Evolutionary conservation across 2,329 filamentous ascomycete genomes (phyloP).

Genomic region (Ophiostoma montium): DNA sequence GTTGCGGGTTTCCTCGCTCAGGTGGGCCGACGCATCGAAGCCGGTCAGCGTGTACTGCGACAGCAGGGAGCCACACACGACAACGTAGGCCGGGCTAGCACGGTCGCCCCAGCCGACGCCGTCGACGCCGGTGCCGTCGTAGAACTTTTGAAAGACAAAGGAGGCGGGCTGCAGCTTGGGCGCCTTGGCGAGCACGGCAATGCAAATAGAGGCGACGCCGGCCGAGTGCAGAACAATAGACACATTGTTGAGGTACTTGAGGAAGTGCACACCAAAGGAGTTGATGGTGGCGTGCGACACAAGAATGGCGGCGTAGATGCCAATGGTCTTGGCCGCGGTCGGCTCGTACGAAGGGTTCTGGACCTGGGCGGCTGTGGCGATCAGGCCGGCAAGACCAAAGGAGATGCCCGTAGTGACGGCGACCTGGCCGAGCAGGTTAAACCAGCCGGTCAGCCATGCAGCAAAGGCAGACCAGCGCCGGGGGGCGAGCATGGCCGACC

Average conservation of each 20-base stretch:
- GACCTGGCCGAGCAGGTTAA: constrained; percentile 27
- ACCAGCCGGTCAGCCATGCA: constrained; percentile 29
- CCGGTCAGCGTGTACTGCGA: constrained; percentile 33
- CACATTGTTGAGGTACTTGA: constrained; percentile 41
- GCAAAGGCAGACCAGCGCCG: constrained; percentile 24
- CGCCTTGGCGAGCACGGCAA: constrained; percentile 42
- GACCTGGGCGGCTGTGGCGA: constrained; percentile 24
- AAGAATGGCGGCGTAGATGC: constrained; percentile 45
- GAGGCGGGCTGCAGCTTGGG: constrained; percentile 39
- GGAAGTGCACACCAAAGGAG: constrained; percentile 40
- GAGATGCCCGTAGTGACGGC: constrained; percentile 29
- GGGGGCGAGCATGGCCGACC: constrained; percentile 42
- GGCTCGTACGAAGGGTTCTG: constrained; percentile 24
- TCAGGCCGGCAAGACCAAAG: constrained; percentile 25
- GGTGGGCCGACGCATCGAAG: constrained; percentile 41
- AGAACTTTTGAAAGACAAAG: constrained; percentile 40
- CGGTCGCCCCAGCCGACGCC: constrained; percentile 37
- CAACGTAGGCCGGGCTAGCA: constrained; percentile 40
- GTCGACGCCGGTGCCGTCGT: constrained; percentile 35
- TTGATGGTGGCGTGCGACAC: constrained; percentile 40
- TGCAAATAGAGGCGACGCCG: constrained; percentile 36
- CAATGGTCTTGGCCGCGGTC: constrained; percentile 34
- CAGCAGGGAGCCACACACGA: constrained; percentile 37
- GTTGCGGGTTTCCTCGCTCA: constrained; percentile 42
- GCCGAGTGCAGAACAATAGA: constrained; percentile 40